Evolutionary conservation across 2,329 filamentous ascomycete species (phyloP).

Genomic region (Ophiostoma sp.): DNA sequence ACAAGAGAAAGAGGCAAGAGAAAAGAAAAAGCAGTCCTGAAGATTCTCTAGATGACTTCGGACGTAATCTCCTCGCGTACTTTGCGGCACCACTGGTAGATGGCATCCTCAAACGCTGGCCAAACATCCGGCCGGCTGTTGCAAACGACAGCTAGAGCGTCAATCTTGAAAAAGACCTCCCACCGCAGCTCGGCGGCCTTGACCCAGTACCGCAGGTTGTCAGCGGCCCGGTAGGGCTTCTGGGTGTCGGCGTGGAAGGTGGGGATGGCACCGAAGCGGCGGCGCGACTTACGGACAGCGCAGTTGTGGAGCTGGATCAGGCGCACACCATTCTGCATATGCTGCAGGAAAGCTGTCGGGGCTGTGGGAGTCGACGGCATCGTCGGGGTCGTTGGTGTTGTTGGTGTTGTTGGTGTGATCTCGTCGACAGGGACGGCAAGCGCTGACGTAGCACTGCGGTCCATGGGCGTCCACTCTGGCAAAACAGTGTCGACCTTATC

Average conservation of each 20-base stretch:
- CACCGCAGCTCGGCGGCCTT: constrained; percentile 94
- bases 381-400: constrained; percentile 34
- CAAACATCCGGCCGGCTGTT: constrained; percentile 69
- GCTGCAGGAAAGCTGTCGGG: constrained; percentile 71
- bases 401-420: constrained; percentile 27
- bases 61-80: constrained; percentile 80
- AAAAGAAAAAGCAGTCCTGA: background rate
- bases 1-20: background rate
- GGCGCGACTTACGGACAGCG: constrained; percentile 77
- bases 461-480: constrained; percentile 66
- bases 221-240: constrained; percentile 90
- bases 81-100: constrained; percentile 78
- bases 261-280: constrained; percentile 86
- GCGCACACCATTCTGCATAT: constrained; percentile 74
- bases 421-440: background rate
- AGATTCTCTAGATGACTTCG: constrained; percentile 47
- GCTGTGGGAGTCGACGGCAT: constrained; percentile 39
- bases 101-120: constrained; percentile 77
- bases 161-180: constrained; percentile 79
- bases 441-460: constrained; percentile 36
- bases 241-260: constrained; percentile 87
- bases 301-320: constrained; percentile 89
- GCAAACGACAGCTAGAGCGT: constrained; percentile 84
- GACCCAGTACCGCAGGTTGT: constrained; percentile 93
- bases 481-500: constrained; percentile 53